Base-by-base conservation (phyloP, 164 flowering plant genomes). In the Piper betle region DNA sequence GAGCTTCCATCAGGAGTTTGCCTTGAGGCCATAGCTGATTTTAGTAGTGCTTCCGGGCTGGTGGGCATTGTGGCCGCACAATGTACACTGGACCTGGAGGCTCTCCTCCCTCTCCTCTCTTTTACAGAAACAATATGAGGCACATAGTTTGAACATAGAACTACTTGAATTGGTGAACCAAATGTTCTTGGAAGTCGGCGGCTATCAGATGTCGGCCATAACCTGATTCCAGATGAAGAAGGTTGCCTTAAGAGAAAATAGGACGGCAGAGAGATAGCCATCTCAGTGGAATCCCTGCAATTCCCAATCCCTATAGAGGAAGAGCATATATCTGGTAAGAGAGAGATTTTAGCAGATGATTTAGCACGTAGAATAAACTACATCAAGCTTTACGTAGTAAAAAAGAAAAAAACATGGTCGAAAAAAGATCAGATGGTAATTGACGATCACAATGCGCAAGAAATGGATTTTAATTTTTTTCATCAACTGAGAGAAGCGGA, bases 21-120 rank as follows among this genome's bases (percentile, higher is more conserved):
- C 55, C 69, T 56, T 15, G 73, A 66, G 25, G 68, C 73, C 61
- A 80, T 64, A 25, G 67, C 73, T 62, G 81, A 55, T 33, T 20
- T 33, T 11, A 33, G 53, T 60, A 71, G 73, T 58, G 80, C 60
- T 63, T 84, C 85, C 66, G 80, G 79, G 62, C 71, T 81, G 13
- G 70, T 2, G 43, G 85, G 79, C 38, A 75, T 60, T 37, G 85
- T 53, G 5, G 86, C 74, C 18, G 86, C 90, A 61, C 18, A 69
- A 52, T 78, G 70, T 20, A 68, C 66, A 55, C 19, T 61, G 37
- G 52, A 52, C 64, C 72, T 76, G 60, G 41, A 68, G 11, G 52
- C 38, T 60, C 61, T 74, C n/a, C n/a, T n/a, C n/a, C n/a, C n/a
- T 41, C 70, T 57, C 40, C 33, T 55, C 38, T 64, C 62, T 55